Conservation (phyloP, 768 basidiomycete genomes). For the Coprinopsis sp. region DNA sequence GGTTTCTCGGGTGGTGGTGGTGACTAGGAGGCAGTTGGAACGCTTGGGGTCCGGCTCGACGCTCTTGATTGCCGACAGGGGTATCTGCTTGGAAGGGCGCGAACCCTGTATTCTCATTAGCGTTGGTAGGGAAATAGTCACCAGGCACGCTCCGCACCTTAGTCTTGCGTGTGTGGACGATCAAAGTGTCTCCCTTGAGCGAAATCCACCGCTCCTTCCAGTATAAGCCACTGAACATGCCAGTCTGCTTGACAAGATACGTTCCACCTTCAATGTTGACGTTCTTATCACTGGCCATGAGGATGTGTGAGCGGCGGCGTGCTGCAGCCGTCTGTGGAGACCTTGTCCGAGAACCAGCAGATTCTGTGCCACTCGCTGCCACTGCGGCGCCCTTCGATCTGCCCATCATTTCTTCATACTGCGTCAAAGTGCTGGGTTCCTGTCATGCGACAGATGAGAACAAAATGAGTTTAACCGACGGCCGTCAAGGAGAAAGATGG, state of each 20-base stretch:
- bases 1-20: conserved; percentile 17
- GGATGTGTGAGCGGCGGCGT: conserved; percentile 13
- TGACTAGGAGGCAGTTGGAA: conserved; percentile 21
- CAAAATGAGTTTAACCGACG: neutral
- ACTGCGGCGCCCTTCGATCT: neutral
- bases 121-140: neutral
- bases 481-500: conserved; percentile 3
- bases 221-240: conserved; percentile 62
- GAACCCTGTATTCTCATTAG: conserved; percentile 16
- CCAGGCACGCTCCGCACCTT: conserved; percentile 48
- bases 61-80: conserved; percentile 20
- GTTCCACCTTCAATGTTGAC: conserved; percentile 53
- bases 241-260: conserved; percentile 72
- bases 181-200: conserved; percentile 58
- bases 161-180: conserved; percentile 57
- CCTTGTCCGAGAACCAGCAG: conserved; percentile 10
- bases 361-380: neutral
- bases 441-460: conserved; percentile 1
- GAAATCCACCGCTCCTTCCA: conserved; percentile 78
- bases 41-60: conserved; percentile 23
- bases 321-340: conserved; percentile 10
- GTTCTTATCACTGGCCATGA: conserved; percentile 16
- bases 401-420: conserved; percentile 11
- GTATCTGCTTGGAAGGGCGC: conserved; percentile 19
- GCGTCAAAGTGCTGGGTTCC: conserved; percentile 9